phyloP scores from a whole-genome alignment of 345 rosid genomes.

The Arabidopsis thaliana region DNA sequence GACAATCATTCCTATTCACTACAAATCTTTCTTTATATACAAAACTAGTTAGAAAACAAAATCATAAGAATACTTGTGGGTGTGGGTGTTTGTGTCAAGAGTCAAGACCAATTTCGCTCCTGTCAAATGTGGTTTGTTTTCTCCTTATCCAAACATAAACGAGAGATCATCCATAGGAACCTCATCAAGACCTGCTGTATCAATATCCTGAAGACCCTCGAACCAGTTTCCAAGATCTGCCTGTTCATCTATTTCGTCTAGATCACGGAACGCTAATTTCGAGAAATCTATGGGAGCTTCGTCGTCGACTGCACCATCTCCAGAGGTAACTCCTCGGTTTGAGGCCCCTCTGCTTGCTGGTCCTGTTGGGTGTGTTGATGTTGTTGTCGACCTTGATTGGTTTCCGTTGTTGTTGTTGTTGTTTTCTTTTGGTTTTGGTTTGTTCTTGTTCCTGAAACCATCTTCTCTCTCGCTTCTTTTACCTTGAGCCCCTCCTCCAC shows the following conservation, averaged over 20 bases:
- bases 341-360: constrained; percentile 44
- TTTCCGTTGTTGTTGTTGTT: constrained; percentile 49
- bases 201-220: constrained; percentile 78
- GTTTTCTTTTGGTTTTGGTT: constrained; percentile 67
- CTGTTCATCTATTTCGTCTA: constrained; percentile 60
- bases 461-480: constrained; percentile 64
- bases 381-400: constrained; percentile 49
- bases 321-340: constrained; percentile 39
- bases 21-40: constrained; percentile 26
- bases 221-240: constrained; percentile 73
- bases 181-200: constrained; percentile 73
- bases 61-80: constrained; percentile 3
- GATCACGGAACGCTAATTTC: constrained; percentile 56
- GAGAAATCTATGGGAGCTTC: constrained; percentile 54
- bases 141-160: constrained; percentile 40
- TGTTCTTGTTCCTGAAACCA: constrained; percentile 49
- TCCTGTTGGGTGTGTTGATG: constrained; percentile 48
- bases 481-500: constrained; percentile 59
- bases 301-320: constrained; percentile 50
- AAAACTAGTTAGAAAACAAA: constrained; percentile 17
- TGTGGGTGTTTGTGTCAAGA: background rate
- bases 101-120: constrained; percentile 19
- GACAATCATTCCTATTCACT: constrained; percentile 16
- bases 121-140: background rate
- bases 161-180: constrained; percentile 96